phyloP scores from a whole-genome alignment of 108 stramenopile genomes.

The Pseudonitzschia delicatissima region DNA sequence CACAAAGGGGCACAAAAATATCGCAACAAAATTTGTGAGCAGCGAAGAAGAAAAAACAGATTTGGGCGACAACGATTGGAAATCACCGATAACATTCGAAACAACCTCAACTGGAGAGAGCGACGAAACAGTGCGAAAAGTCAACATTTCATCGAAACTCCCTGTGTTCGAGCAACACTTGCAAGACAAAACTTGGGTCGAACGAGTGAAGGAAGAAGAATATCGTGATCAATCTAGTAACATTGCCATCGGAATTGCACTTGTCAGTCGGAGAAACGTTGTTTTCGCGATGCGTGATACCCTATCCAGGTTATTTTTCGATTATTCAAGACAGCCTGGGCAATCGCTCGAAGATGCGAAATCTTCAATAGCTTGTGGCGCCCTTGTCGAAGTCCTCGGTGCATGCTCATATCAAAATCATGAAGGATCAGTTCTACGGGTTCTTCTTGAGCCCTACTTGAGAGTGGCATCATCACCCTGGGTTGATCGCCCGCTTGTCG shows the following conservation, averaged over 20 bases:
- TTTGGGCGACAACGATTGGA: conserved; percentile 12
- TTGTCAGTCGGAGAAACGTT: conserved; percentile 63
- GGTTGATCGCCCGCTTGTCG: conserved; percentile 50
- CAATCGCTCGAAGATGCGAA: background rate
- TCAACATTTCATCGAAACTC: conserved; percentile 37
- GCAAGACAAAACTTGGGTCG: conserved; percentile 41
- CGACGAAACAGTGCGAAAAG: conserved; percentile 29
- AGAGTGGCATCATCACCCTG: conserved; percentile 42
- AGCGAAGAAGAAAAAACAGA: background rate
- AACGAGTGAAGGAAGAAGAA: conserved; percentile 24
- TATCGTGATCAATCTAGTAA: conserved; percentile 17
- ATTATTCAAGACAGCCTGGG: conserved; percentile 16
- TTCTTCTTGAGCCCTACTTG: conserved; percentile 61
- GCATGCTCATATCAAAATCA: conserved; percentile 49
- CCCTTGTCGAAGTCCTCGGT: conserved; percentile 65
- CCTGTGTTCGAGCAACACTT: conserved; percentile 49
- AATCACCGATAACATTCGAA: conserved; percentile 36
- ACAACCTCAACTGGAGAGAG: conserved; percentile 14
- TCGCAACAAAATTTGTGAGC: background rate
- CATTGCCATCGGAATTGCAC: conserved; percentile 55
- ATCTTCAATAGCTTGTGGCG: conserved; percentile 30
- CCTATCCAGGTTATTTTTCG: conserved; percentile 50
- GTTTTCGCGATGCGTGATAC: conserved; percentile 68
- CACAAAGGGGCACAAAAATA: background rate
- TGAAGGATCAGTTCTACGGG: conserved; percentile 43